Conservation (phyloP, 2,329 filamentous ascomycete genomes). For the Chrysosporium queenslandicum region DNA sequence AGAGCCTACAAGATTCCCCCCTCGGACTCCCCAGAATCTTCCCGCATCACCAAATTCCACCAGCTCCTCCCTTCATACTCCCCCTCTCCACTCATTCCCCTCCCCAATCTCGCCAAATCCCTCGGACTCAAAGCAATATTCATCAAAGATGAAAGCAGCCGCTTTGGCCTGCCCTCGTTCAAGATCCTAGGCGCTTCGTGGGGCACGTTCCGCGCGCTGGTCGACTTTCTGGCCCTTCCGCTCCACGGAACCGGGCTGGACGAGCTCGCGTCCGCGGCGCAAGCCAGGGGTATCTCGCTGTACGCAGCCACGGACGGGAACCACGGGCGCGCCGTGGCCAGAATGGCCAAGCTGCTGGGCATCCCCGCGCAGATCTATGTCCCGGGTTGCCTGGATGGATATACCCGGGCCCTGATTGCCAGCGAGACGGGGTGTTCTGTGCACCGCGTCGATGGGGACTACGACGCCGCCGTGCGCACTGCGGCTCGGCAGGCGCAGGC, state of each 20-base stretch:
- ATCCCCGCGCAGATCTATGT: constrained; percentile 53
- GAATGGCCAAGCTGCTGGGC: constrained; percentile 53
- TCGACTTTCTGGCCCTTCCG: constrained; percentile 37
- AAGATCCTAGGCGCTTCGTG: constrained; percentile 74
- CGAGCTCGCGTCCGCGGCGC: constrained; percentile 32
- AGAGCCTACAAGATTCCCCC: constrained; percentile 13
- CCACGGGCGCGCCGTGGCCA: constrained; percentile 61
- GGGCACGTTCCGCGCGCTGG: constrained; percentile 54
- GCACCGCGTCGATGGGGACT: constrained; percentile 46
- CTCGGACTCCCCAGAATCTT: neutral
- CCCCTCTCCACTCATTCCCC: constrained; percentile 45
- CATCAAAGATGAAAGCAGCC: constrained; percentile 60
- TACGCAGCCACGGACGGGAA: constrained; percentile 66
- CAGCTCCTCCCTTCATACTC: constrained; percentile 47
- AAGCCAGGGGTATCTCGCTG: constrained; percentile 34
- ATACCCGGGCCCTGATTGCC: constrained; percentile 47
- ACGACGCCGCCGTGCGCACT: constrained; percentile 52
- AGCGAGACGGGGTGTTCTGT: constrained; percentile 54
- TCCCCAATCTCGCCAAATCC: constrained; percentile 47
- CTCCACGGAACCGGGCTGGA: constrained; percentile 35
- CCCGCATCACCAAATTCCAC: constrained; percentile 44
- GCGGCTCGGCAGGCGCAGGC: constrained; percentile 36
- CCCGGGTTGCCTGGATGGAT: constrained; percentile 46
- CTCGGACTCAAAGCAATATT: constrained; percentile 50
- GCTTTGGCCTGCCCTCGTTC: constrained; percentile 63